A percentile compares a stretch with the other conserved stretches of the same genome.
phyloP scores from a whole-genome alignment of 768 basidiomycete genomes.

The Leccinum aurantiacum region DNA sequence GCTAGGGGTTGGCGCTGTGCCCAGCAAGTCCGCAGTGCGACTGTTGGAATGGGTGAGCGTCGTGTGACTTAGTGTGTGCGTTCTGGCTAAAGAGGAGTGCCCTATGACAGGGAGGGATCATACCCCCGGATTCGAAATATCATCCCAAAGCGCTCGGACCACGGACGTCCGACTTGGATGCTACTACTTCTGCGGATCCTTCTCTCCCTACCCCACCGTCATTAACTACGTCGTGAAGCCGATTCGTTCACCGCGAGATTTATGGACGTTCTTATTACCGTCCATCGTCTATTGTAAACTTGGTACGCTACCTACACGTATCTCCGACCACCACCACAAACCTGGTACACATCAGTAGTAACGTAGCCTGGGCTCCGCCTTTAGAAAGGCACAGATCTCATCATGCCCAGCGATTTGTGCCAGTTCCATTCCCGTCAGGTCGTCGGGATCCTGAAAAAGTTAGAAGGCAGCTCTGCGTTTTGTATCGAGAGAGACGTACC shows the following conservation, averaged over 20 bases:
- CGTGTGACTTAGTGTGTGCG: background rate
- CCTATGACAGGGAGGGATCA: conserved; percentile 55
- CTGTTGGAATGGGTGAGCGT: conserved; percentile 69
- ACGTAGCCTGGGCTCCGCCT: conserved; percentile 10
- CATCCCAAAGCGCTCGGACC: conserved; percentile 39
- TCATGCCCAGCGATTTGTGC: conserved; percentile 58
- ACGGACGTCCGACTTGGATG: conserved; percentile 8
- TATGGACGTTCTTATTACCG: background rate
- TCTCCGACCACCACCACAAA: conserved; percentile 5
- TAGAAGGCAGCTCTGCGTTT: conserved; percentile 1
- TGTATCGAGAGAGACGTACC: conserved; percentile 39
- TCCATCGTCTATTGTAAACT: background rate
- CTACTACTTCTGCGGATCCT: background rate
- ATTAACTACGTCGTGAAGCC: conserved; percentile 10
- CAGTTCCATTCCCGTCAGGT: conserved; percentile 56
- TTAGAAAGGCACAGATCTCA: conserved; percentile 44
- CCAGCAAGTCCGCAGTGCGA: conserved; percentile 73
- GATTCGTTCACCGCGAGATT: background rate
- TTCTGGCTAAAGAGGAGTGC: background rate
- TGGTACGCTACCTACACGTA: conserved; percentile 4
- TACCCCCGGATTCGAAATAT: conserved; percentile 57
- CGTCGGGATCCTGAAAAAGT: conserved; percentile 61
- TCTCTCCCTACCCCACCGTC: background rate
- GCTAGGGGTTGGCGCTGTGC: conserved; percentile 81
- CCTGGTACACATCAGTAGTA: conserved; percentile 14